Evolutionary conservation across 192 early-diverging fungal species (phyloP), one percentile per base, ranked within the genome.

Genomic region (Allomyces macrogynus): DNA sequence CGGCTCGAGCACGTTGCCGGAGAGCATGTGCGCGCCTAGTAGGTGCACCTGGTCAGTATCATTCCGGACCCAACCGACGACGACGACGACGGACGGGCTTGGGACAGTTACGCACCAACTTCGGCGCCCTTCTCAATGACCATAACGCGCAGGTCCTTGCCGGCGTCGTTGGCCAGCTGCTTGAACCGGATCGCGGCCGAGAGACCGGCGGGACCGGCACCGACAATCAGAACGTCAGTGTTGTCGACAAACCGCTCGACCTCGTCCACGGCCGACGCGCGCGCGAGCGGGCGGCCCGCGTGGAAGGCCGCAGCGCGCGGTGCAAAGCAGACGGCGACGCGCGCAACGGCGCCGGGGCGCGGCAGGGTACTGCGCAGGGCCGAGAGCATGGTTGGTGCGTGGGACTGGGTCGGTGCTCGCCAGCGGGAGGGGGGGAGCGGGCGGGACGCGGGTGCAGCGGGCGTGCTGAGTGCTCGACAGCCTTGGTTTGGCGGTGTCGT

Each of bases 181-280:
- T 89, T 89, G 60, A 99, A 67, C 23, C 89, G 83, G 73, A 99
- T 99, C 14, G 91, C 93, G n/a, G 95, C 95, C 16, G 87, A 80
- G 43, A 99, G 75, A 26, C 95, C 95, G 43, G 92, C 82, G 23
- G 95, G 95, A 1, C 95, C 95, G 43, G 80, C 93, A 27, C 95
- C 95, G 26, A 99, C 86, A 68, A 99, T 94, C 27, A 90, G 89
- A 0, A 99, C 91, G 66, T 99, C 95, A 32, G 90, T 89, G 62
- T 95, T 91, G 68, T 95, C 92, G 0, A 74, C 81, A 70, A 81
- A 84, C 23, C 83, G 80, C 65, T 85, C 81, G 16, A 57, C 49
- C 5, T 62, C 61, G n/a, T 20, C 24, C 3, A 62, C 32, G 32
- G 32, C 32, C 32, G 32, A 40, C 32, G 32, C 32, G 32, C 32